Evolutionary conservation across 2,329 filamentous ascomycete genomes (phyloP), one percentile per base, ranked within the genome.

Genomic region (Rhexocercosporidium sp.): DNA sequence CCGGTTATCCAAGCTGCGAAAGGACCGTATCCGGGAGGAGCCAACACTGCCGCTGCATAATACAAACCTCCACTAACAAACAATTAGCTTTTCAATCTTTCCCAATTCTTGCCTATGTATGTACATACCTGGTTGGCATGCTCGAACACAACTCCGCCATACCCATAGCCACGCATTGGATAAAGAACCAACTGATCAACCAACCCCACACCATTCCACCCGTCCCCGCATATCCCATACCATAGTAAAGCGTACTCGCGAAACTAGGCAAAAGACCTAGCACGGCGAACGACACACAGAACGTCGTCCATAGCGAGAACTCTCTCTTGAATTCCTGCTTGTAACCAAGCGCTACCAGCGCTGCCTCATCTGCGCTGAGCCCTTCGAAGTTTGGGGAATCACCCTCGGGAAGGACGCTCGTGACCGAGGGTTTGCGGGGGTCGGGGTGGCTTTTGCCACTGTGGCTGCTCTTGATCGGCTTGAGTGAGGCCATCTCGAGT

Each of bases 151-250:
- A 80, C 78, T 93, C 90, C 1, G 90, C 90, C 86, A 89, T 89
- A 22, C 85, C 85, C 78, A 88, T 84, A 9, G 90, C 90, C 65
- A 92, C 86, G 77, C 86, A 88, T 75, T 92, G 86, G 46, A 93
- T 91, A 47, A 92, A 92, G 5, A 89, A 72, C 85, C 92, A 91
- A 59, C 89, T 89, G 54, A 93, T 82, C 31, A 92, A 79, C 90
- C 91, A 93, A 5, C 90, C 91, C 90, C 90, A 93, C 1, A 88
- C 89, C 88, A 92, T 91, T 27, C 88, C 88, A 66, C 82, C 84
- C 0, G 84, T 86, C 4, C 85, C 83, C 25, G 83, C 83, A 75
- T 86, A 86, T 44, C 85, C 84, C 82, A 88, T 87, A 71, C 90
- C 90, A 83, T 92, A 93, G 75, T 85, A 90, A 70, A 93, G 78